Evolutionary conservation across 257 asterid species (phyloP).

Genomic region (Scutellaria barbata): DNA sequence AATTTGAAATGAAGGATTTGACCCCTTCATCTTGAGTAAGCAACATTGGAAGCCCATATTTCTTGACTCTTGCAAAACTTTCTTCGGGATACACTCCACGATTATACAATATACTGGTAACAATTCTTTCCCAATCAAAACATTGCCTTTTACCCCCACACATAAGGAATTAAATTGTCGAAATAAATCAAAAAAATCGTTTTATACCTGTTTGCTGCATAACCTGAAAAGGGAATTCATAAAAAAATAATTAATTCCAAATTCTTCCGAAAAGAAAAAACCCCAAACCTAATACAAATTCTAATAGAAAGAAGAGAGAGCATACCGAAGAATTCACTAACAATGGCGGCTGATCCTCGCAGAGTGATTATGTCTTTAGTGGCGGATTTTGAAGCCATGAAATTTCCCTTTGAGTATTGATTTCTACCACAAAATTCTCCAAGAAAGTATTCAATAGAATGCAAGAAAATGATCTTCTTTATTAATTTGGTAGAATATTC

Average conservation of each 20-base stretch:
- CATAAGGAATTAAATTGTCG: too few relatives aligned
- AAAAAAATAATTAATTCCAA: slow-evolving; percentile 21
- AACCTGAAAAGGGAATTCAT: slow-evolving; percentile 55
- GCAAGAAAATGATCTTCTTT: not conserved
- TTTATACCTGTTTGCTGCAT: slow-evolving; percentile 87
- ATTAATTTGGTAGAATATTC: too few relatives aligned
- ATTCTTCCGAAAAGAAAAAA: slow-evolving; percentile 7
- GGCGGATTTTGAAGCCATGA: slow-evolving; percentile 78
- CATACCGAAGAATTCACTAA: slow-evolving; percentile 88
- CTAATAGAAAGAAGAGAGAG: not conserved
- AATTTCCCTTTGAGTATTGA: not conserved
- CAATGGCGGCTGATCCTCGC: slow-evolving; percentile 90
- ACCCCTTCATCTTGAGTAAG: slow-evolving; percentile 95
- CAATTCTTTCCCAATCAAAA: slow-evolving; percentile 26
- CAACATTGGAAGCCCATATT: slow-evolving; percentile 91
- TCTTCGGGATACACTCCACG: slow-evolving; percentile 94
- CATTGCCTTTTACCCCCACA: not conserved
- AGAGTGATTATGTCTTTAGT: slow-evolving; percentile 88
- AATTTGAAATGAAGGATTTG: slow-evolving; percentile 78
- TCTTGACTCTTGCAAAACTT: slow-evolving; percentile 84
- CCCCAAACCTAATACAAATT: too few relatives aligned
- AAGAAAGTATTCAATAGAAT: not conserved
- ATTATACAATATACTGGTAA: slow-evolving; percentile 73
- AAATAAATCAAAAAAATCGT: not conserved
- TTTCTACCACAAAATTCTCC: not conserved